These are phyloP conservation scores for Darksidea phi DNA, from an alignment of 495 filamentous ascomycete genomes.

Conservation along the genomic window DNA sequence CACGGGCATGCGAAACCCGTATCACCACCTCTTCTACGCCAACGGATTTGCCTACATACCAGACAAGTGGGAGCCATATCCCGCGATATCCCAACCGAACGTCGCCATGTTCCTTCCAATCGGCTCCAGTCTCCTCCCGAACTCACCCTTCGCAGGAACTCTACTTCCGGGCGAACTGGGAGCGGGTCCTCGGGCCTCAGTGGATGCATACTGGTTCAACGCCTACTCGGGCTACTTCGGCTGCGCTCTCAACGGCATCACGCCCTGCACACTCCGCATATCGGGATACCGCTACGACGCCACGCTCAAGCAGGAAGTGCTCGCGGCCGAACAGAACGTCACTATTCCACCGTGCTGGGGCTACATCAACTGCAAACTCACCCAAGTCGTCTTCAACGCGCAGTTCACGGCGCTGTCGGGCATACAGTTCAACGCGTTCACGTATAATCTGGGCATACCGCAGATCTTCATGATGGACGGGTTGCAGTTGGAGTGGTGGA, in stretches of 20 bases:
- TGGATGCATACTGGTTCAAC: constrained; percentile 50
- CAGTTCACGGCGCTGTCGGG: constrained; percentile 45
- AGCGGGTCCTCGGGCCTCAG: constrained; percentile 43
- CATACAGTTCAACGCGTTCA: constrained; percentile 47
- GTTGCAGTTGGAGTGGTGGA: constrained; percentile 45
- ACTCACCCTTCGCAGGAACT: constrained; percentile 37
- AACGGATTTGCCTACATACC: constrained; percentile 48
- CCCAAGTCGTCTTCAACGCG: constrained; percentile 39
- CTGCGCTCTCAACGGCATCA: constrained; percentile 45
- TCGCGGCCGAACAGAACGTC: constrained; percentile 39
- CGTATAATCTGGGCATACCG: constrained; percentile 26
- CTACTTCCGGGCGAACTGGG: constrained; percentile 47
- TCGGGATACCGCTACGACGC: constrained; percentile 42
- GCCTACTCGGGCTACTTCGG: constrained; percentile 45
- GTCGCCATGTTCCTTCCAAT: constrained; percentile 46
- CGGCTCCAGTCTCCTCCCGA: constrained; percentile 31
- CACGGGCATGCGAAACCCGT: constrained; percentile 49
- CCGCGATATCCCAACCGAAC: constrained; percentile 44
- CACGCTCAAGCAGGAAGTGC: constrained; percentile 24
- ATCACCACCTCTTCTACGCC: constrained; percentile 48
- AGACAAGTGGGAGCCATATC: constrained; percentile 44
- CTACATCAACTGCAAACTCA: constrained; percentile 42
- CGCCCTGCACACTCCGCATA: constrained; percentile 44
- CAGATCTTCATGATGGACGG: constrained; percentile 48
- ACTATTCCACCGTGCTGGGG: constrained; percentile 41